Evolutionary conservation across 139 green algal species (phyloP).

Genomic region (Penium margaritaceum): DNA sequence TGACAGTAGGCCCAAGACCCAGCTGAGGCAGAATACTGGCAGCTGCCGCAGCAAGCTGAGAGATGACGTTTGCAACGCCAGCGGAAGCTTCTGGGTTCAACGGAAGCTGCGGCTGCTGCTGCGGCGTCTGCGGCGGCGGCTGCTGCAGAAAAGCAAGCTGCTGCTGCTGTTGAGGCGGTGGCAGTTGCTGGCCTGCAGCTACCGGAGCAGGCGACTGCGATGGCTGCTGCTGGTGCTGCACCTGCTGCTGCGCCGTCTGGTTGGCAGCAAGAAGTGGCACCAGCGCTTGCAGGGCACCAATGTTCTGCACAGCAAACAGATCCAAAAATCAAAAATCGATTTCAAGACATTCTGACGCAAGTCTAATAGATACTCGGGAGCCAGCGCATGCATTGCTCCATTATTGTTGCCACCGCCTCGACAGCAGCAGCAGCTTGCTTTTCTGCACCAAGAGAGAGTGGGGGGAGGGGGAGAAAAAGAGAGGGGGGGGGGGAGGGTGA

Average conservation of each 20-base stretch:
- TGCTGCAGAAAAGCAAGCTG: constrained; percentile 28
- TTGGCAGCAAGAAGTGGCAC: constrained; percentile 22
- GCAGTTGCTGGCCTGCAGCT: too few species aligned
- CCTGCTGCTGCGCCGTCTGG: constrained; percentile 14
- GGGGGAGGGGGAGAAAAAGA: background rate
- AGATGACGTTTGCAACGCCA: constrained; percentile 29
- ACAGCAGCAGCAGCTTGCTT: background rate
- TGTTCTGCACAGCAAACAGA: constrained; percentile 40
- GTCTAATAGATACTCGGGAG: too few species aligned
- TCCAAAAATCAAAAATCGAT: too few species aligned
- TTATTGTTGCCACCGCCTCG: too few species aligned
- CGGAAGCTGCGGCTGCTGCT: constrained; percentile 7
- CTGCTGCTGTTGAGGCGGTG: too few species aligned
- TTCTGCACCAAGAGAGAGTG: too few species aligned
- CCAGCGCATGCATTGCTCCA: too few species aligned
- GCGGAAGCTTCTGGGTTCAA: constrained; percentile 11
- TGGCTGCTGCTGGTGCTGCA: constrained; percentile 1
- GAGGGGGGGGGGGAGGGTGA: background rate
- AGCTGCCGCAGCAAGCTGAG: constrained; percentile 26
- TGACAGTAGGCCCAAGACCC: background rate
- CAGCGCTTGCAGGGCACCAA: constrained; percentile 27
- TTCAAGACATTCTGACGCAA: too few species aligned
- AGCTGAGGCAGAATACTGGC: constrained; percentile 33
- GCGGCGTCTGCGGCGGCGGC: constrained; percentile 22
- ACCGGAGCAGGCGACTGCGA: background rate